Evolutionary conservation across 2,329 filamentous ascomycete genomes (phyloP).

Genomic region (Lasiodiplodia theobromae): DNA sequence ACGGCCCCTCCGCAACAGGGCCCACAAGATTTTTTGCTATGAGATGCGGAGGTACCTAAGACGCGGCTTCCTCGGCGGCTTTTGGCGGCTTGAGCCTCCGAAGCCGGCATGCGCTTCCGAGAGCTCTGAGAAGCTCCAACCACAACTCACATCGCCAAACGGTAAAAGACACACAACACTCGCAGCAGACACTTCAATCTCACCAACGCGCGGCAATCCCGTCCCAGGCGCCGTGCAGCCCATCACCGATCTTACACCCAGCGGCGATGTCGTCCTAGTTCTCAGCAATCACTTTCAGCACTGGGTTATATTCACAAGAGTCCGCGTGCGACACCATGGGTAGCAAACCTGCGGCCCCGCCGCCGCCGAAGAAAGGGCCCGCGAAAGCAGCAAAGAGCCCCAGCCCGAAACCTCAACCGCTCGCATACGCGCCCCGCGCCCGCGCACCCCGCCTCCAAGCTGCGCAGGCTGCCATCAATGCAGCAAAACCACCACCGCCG

Average conservation of each 20-base stretch:
- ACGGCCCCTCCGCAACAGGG: background rate
- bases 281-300: no score
- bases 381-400: background rate
- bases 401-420: background rate
- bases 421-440: slow-evolving; percentile 9
- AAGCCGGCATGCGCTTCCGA: slow-evolving; percentile 3
- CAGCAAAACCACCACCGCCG: background rate
- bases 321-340: background rate
- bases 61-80: slow-evolving; percentile 5
- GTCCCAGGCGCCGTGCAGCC: no score
- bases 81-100: slow-evolving; percentile 6
- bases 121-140: background rate
- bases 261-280: no score
- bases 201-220: no score
- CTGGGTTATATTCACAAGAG: no score
- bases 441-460: slow-evolving; percentile 2
- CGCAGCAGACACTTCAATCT: no score
- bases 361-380: background rate
- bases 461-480: background rate
- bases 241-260: no score
- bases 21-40: slow-evolving; percentile 8
- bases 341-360: slow-evolving; percentile 12
- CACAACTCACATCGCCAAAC: background rate
- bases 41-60: background rate
- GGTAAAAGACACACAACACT: background rate